Evolutionary conservation across 768 basidiomycete genomes (phyloP).

Genomic region (Mycena amicta): DNA sequence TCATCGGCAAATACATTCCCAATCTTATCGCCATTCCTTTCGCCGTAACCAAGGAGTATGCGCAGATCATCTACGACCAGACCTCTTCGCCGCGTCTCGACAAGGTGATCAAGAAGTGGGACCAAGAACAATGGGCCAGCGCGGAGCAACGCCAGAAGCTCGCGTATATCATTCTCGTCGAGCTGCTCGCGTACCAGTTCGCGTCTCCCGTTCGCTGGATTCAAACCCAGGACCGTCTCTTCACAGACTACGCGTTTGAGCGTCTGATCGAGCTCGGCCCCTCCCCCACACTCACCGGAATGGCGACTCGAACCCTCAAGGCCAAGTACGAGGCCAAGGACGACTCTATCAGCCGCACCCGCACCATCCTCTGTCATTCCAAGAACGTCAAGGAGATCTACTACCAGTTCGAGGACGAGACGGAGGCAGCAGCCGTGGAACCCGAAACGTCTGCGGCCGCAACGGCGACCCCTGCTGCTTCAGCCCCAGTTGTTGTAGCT

Average conservation of each 20-base stretch:
- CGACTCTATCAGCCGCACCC: slow-evolving; percentile 76
- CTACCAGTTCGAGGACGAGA: slow-evolving; percentile 94
- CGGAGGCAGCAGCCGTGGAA: slow-evolving; percentile 44
- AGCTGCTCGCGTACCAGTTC: slow-evolving; percentile 96
- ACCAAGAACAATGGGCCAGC: slow-evolving; percentile 84
- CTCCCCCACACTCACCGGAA: slow-evolving; percentile 93
- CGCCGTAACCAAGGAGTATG: slow-evolving; percentile 81
- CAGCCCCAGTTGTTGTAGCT: slow-evolving; percentile 43
- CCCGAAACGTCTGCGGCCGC: slow-evolving; percentile 35
- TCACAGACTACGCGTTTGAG: slow-evolving; percentile 84
- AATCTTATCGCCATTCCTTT: slow-evolving; percentile 93
- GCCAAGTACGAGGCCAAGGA: slow-evolving; percentile 92
- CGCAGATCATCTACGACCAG: slow-evolving; percentile 94
- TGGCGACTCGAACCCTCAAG: slow-evolving; percentile 89
- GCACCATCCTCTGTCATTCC: slow-evolving; percentile 87
- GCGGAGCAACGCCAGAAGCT: slow-evolving; percentile 86
- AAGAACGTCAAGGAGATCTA: slow-evolving; percentile 98
- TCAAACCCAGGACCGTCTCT: slow-evolving; percentile 95
- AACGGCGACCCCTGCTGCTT: slow-evolving; percentile 40
- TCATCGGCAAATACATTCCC: slow-evolving; percentile 94
- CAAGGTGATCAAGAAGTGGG: slow-evolving; percentile 94
- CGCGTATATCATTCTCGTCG: slow-evolving; percentile 95
- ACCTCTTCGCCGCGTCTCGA: slow-evolving; percentile 94
- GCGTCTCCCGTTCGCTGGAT: slow-evolving; percentile 99
- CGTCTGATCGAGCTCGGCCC: slow-evolving; percentile 96